These are phyloP conservation scores for Pyrenopolyporus hunteri DNA, from an alignment of 495 filamentous ascomycete genomes.

Conservation along the genomic window DNA sequence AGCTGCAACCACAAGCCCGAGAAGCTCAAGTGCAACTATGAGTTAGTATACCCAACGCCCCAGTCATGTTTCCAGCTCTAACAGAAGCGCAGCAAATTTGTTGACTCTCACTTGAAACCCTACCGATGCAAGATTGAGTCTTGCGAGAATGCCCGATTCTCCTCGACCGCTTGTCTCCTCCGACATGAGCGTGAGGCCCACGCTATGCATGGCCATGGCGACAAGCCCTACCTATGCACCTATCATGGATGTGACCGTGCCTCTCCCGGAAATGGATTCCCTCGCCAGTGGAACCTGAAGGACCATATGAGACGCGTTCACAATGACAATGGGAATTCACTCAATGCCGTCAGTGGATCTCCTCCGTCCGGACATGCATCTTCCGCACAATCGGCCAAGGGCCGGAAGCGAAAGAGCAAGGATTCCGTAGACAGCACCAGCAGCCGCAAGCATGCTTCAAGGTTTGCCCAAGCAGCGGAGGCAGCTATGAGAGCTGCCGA, in stretches of 20 bases:
- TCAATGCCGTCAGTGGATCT: conserved; percentile 40
- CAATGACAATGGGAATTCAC: conserved; percentile 66
- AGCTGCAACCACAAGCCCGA: conserved; percentile 84
- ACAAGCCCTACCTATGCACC: conserved; percentile 84
- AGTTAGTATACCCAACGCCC: conserved; percentile 63
- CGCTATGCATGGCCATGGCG: conserved; percentile 91
- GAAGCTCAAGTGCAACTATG: conserved; percentile 96
- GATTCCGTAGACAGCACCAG: conserved; percentile 50
- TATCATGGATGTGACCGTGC: conserved; percentile 85
- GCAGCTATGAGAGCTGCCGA: conserved; percentile 41
- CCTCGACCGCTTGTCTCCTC: conserved; percentile 91
- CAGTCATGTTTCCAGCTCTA: conserved; percentile 35
- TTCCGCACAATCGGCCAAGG: conserved; percentile 46
- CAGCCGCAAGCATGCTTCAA: conserved; percentile 50
- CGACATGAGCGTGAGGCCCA: conserved; percentile 94
- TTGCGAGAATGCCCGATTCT: conserved; percentile 82
- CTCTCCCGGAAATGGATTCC: conserved; percentile 81
- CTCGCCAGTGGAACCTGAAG: conserved; percentile 88
- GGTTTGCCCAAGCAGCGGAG: conserved; percentile 38
- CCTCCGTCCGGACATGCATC: conserved; percentile 45
- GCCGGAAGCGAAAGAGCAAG: conserved; percentile 58
- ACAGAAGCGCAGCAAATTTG: conserved; percentile 76
- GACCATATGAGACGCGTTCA: conserved; percentile 96
- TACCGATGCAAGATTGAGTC: conserved; percentile 84
- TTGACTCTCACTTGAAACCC: conserved; percentile 92